Base-by-base conservation (phyloP, 306 rosid species). In the Vigna mungo region DNA sequence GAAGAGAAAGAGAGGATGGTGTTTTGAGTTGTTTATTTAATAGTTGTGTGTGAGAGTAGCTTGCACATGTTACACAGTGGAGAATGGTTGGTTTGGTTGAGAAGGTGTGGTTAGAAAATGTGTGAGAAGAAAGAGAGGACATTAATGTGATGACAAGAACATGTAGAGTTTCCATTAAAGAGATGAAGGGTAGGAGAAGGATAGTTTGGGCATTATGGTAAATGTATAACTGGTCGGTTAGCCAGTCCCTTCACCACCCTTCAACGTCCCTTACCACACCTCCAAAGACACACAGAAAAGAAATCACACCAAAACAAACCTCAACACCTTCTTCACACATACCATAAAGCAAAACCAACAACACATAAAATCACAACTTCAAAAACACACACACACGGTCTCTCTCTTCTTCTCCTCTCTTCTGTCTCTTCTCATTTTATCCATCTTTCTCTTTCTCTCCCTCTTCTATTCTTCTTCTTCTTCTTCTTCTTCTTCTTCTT, bases 181-280 rank as follows among this genome's bases (percentile, higher is more conserved):
- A 75, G 78, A 64, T 3, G 81, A 72, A 54, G 30, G n/a, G 68
- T 76, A 72, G 47, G 87, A 80, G 68, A 81, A 39, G 90, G 90
- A 81, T 67, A 47, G 87, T 78, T 82, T 52, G 60, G 83, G 67
- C 8, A 79, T 61, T 51, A 21, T 4, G 11, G 69, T 48, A 10
- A 85, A 89, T 76, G 82, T 55, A 77, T 69, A 75, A 53, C 41
- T 21, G 48, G 87, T 89, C 91, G 72, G 97, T 87, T 90, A 82
- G 85, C 9, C 10, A 62, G 97, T 94, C 97, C 47, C 76, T 89
- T 87, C 90, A 17, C 85, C 80, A 78, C 43, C 43, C 83, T 79
- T 85, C 90, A 71, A 82, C 90, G 87, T 84, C 87, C 86, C 90
- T 86, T 84, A 82, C 88, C 94, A 84, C 84, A 85, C 87, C 89